Conservation (phyloP, 2,329 filamentous ascomycete genomes). For the Xylariaceae sp. region DNA sequence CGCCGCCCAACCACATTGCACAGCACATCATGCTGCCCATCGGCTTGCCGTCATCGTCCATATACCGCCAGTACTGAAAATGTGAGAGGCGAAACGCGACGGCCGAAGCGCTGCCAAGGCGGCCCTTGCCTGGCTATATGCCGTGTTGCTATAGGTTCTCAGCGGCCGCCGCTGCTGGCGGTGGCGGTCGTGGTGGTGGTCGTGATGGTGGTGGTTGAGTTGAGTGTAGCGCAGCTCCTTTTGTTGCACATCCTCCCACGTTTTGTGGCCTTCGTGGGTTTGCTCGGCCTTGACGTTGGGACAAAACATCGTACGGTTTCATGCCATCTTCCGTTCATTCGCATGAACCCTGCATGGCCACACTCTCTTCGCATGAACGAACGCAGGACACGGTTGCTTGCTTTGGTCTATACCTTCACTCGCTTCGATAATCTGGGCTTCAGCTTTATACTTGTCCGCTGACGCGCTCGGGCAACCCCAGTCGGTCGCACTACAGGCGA, state of each 20-base stretch:
- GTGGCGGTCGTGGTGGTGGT: no score
- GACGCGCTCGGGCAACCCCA: constrained; percentile 21
- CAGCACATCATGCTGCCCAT: constrained; percentile 24
- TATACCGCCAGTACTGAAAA: constrained; percentile 5
- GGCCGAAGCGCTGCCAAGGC: constrained; percentile 9
- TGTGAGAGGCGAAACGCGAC: constrained; percentile 10
- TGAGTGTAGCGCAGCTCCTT: not conserved
- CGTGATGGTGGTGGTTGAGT: no score
- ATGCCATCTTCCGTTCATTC: constrained; percentile 19
- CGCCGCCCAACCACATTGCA: constrained; percentile 23
- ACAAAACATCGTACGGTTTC: constrained; percentile 17
- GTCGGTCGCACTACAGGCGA: constrained; percentile 19
- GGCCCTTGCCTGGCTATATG: not conserved
- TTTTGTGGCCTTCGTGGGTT: constrained; percentile 4
- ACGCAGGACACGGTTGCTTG: constrained; percentile 9
- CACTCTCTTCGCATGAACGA: constrained; percentile 13
- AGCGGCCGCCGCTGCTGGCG: no score
- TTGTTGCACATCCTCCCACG: not conserved
- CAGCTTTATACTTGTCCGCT: constrained; percentile 25
- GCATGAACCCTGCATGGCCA: constrained; percentile 22
- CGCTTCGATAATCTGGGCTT: constrained; percentile 24
- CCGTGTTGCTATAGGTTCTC: not conserved
- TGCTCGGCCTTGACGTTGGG: not conserved
- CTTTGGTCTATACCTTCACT: constrained; percentile 16
- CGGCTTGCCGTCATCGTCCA: constrained; percentile 12